These are phyloP conservation scores for Tulasnella sp. DNA, from an alignment of 768 basidiomycete species.

Conservation along the genomic window DNA sequence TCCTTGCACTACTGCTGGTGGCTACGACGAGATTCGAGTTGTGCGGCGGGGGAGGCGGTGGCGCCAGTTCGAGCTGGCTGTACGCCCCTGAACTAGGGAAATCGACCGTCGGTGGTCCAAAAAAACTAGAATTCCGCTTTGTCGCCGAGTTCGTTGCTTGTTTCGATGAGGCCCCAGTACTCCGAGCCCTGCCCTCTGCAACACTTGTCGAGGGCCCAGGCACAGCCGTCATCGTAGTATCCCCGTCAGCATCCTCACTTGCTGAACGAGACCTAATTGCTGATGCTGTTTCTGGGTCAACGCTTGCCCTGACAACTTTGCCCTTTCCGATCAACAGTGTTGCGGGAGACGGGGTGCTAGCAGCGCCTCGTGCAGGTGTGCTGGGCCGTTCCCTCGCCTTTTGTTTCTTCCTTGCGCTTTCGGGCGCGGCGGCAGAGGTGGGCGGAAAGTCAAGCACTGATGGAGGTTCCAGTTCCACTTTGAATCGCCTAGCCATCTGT, in stretches of 20 bases:
- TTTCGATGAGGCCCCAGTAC: background rate
- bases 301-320: slow-evolving; percentile 7
- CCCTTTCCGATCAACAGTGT: slow-evolving; percentile 9
- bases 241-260: slow-evolving; percentile 9
- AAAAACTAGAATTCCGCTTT: background rate
- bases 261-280: background rate
- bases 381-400: background rate
- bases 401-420: background rate
- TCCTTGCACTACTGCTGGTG: background rate
- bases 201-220: background rate
- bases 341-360: background rate
- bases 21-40: background rate
- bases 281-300: slow-evolving; percentile 6
- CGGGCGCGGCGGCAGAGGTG: background rate
- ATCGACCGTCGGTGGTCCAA: background rate
- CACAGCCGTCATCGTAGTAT: background rate
- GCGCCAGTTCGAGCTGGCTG: background rate
- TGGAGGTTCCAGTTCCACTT: background rate
- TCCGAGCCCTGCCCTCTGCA: background rate
- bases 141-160: background rate
- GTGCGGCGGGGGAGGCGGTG: slow-evolving; percentile 15
- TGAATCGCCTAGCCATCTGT: background rate
- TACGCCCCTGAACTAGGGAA: slow-evolving; percentile 3
- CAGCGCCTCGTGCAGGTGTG: background rate
- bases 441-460: background rate